A percentile compares a stretch with the other conserved stretches of the same genome.
Conservation (phyloP, 148 eudicot species). For the Vaccinium corymbosum region DNA sequence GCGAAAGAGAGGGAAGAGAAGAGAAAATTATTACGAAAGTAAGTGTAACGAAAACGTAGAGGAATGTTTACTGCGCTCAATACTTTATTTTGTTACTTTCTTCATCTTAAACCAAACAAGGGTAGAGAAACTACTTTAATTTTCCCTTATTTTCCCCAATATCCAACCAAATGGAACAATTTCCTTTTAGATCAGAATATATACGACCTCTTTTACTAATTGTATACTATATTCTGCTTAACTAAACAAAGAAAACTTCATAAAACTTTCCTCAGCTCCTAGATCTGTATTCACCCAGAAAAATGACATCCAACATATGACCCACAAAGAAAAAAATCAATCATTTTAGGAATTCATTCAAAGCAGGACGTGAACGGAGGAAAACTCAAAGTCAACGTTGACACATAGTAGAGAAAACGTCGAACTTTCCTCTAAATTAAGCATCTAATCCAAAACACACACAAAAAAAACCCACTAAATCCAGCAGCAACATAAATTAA, state of each 20-base stretch:
- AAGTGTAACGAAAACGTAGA: too few species aligned
- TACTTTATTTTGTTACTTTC: too few species aligned
- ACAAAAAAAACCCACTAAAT: not conserved
- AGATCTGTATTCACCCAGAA: not conserved
- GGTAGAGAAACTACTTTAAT: too few species aligned
- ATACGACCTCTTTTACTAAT: not conserved
- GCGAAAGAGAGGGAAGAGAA: too few species aligned
- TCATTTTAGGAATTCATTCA: not conserved
- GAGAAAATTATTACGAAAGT: too few species aligned
- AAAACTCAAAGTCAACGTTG: not conserved
- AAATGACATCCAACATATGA: not conserved
- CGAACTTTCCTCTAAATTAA: conserved; percentile 1
- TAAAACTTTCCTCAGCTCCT: not conserved
- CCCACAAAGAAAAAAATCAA: not conserved
- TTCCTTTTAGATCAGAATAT: not conserved
- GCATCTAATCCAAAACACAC: not conserved
- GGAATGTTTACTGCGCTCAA: too few species aligned
- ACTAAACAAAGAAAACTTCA: not conserved
- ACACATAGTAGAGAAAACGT: not conserved
- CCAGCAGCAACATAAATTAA: not conserved
- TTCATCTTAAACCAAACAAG: too few species aligned
- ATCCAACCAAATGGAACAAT: not conserved
- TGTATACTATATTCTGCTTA: not conserved
- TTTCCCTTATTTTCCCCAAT: too few species aligned
- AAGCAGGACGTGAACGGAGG: not conserved